Evolutionary conservation across 225 moss, liverwort and hornwort genomes (phyloP).

Genomic region (Polytrichum commune): DNA sequence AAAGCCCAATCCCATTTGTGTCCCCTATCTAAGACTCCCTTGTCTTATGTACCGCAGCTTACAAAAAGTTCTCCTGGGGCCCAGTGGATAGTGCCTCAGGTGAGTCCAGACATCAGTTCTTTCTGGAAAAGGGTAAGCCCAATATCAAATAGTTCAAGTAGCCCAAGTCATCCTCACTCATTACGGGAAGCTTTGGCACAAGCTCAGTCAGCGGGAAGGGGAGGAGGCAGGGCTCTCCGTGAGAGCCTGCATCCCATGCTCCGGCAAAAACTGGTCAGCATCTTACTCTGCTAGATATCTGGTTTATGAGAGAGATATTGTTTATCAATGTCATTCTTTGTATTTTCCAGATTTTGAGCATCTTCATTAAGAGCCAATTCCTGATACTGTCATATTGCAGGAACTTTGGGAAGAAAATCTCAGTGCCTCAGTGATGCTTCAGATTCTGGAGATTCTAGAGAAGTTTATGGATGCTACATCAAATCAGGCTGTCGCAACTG

Average conservation of each 20-base stretch:
- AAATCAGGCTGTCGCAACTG: slow-evolving; percentile 70
- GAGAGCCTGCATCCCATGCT: slow-evolving; percentile 85
- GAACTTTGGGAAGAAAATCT: slow-evolving; percentile 98
- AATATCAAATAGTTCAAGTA: slow-evolving; percentile 59
- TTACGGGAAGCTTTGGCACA: slow-evolving; percentile 80
- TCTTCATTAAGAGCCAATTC: not conserved
- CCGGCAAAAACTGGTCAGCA: slow-evolving; percentile 82
- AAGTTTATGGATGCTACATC: slow-evolving; percentile 84
- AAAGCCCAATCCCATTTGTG: not conserved
- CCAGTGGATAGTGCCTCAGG: slow-evolving; percentile 67
- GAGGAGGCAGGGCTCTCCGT: slow-evolving; percentile 77
- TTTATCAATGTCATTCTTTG: too few species aligned
- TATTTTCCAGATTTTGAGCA: not conserved
- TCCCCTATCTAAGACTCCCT: not conserved
- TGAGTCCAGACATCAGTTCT: slow-evolving; percentile 78
- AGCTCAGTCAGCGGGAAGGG: slow-evolving; percentile 73
- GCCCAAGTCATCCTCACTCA: slow-evolving; percentile 82
- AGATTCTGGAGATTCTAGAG: slow-evolving; percentile 75
- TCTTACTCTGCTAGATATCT: slow-evolving; percentile 5
- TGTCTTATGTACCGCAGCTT: slow-evolving; percentile 19
- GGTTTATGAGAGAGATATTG: not conserved
- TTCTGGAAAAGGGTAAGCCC: slow-evolving; percentile 89
- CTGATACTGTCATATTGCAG: slow-evolving; percentile 28
- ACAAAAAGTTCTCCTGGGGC: slow-evolving; percentile 38
- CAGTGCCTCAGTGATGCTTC: slow-evolving; percentile 82